Conservation (phyloP, 2,329 filamentous ascomycete genomes). For the Sporothrix euskadiensis region DNA sequence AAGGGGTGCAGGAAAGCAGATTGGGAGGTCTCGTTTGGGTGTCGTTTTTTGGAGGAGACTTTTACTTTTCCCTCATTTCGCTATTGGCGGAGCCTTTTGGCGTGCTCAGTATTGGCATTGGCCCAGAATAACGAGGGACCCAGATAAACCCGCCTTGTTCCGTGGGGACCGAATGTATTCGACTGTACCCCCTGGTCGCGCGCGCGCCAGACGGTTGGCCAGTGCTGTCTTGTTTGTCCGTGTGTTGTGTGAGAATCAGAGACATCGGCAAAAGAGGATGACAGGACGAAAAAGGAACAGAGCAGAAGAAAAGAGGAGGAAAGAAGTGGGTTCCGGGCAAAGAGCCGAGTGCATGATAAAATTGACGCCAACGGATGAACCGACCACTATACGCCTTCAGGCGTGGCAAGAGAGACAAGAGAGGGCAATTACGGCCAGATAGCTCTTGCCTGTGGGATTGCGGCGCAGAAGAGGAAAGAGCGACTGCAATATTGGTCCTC, state of each 20-base stretch:
- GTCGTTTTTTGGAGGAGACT: neutral
- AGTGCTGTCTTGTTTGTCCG: neutral
- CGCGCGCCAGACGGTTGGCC: constrained; percentile 21
- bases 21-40: constrained; percentile 2
- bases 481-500: neutral
- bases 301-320: neutral
- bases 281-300: constrained; percentile 1
- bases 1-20: constrained; percentile 19
- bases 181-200: constrained; percentile 9
- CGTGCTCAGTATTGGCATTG: neutral
- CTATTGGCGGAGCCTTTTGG: neutral
- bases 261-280: constrained; percentile 2
- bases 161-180: constrained; percentile 17
- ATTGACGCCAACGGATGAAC: constrained; percentile 7
- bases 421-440: constrained; percentile 7
- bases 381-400: constrained; percentile 10
- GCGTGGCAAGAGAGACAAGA: constrained; percentile 1
- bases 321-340: neutral
- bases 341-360: constrained; percentile 9
- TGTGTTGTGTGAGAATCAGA: constrained; percentile 12
- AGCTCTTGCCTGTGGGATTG: neutral
- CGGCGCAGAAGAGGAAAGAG: constrained; percentile 15
- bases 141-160: constrained; percentile 17
- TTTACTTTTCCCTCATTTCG: neutral
- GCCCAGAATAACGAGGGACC: neutral